Evolutionary conservation across 441 rosid species (phyloP), one percentile per base, ranked within the genome.

Genomic region (Iberis amara): DNA sequence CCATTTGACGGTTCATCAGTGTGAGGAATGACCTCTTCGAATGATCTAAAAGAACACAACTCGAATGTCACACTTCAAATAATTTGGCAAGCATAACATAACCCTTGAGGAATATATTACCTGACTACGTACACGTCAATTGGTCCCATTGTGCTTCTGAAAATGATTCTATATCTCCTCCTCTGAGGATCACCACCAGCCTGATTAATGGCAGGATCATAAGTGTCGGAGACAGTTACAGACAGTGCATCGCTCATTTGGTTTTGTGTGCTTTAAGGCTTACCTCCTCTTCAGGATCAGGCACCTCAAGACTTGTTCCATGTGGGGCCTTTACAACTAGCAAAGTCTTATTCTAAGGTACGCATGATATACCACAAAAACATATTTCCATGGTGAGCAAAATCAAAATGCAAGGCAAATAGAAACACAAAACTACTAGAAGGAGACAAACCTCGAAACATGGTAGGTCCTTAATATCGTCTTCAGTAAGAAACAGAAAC

Each of bases 251-350:
- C 14, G 0, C 18, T 18, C 28, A 40, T 9, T 39, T 35, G 40
- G 39, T 26, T 55, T 63, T 44, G 5, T 64, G 59, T 55, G 59
- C 41, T 55, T 43, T 61, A 31, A 38, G 48, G 57, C 65, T 66
- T 78, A 89, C 99, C 96, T 92, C 99, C 96, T 92, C 98, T 69
- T 88, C 99, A 30, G 99, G 99, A 76, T 89, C 96, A 40, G 99
- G 99, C 62, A 89, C 96, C 76, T 92, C 98, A 42, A 92, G 78
- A 52, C 96, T 92, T 64, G 98, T 92, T 54, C 96, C 98, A 72
- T 92, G 99, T 32, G 99, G 99, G 72, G 99, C 99, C 76, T 89
- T 89, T 37, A 89, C 86, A 24, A 97, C 97, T 70, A 92, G 86
- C 60, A 92, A 61, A 36, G 99, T 89, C 75, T 89, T 96, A 62